Evolutionary conservation across 805 yeast species (phyloP).

Genomic region (Starmerella asiatica): DNA sequence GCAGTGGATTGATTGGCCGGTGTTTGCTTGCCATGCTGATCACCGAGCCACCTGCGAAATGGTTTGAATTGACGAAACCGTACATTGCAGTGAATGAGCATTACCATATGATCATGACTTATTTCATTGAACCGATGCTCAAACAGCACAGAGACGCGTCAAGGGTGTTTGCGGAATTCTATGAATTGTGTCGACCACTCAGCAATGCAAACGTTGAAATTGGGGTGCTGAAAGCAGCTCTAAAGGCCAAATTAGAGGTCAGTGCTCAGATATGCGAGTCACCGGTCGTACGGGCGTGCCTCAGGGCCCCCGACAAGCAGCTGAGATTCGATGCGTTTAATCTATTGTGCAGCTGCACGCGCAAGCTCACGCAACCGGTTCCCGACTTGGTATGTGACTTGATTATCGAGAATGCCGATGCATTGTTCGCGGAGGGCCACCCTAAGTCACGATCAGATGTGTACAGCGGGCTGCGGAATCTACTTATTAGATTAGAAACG

Average conservation of each 20-base stretch:
- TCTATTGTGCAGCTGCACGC: slow-evolving; percentile 34
- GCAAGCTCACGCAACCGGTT: slow-evolving; percentile 48
- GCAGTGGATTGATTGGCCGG: slow-evolving; percentile 10
- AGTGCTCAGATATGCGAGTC: slow-evolving; percentile 7
- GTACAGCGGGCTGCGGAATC: slow-evolving; percentile 45
- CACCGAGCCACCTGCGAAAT: slow-evolving; percentile 1
- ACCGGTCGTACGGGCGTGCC: background rate
- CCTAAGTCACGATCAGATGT: slow-evolving; percentile 58
- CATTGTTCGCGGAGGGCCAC: slow-evolving; percentile 49
- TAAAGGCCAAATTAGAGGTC: slow-evolving; percentile 14
- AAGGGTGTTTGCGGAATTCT: slow-evolving; percentile 3
- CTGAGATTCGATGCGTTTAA: slow-evolving; percentile 10
- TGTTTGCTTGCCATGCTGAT: slow-evolving; percentile 11
- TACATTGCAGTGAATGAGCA: background rate
- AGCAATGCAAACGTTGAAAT: slow-evolving; percentile 8
- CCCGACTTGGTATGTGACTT: slow-evolving; percentile 33
- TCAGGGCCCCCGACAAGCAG: background rate
- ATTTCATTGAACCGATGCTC: slow-evolving; percentile 15
- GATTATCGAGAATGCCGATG: slow-evolving; percentile 34
- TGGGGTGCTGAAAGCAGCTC: slow-evolving; percentile 13
- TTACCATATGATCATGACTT: slow-evolving; percentile 10
- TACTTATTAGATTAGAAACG: slow-evolving; percentile 39
- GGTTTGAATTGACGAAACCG: slow-evolving; percentile 4
- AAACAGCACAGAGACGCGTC: slow-evolving; percentile 3
- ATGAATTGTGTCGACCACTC: slow-evolving; percentile 4